Evolutionary conservation across 2,329 filamentous ascomycete genomes (phyloP), one percentile per base, ranked within the genome.

Genomic region (Zasmidium cellare): DNA sequence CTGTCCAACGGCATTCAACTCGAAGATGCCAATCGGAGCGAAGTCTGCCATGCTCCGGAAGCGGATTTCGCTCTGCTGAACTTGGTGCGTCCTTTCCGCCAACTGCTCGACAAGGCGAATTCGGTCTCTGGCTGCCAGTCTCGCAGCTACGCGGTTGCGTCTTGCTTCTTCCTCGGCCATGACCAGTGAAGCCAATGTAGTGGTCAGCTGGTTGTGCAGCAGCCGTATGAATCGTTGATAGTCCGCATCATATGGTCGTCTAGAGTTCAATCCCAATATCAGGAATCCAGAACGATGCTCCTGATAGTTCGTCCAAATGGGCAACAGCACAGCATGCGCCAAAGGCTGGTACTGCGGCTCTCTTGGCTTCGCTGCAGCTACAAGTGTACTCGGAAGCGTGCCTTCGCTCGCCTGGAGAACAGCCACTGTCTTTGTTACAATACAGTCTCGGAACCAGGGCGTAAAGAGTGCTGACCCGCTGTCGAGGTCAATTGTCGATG

Each of bases 31-130:
- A 19, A 76, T 66, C 2, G 74, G 72, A 2, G 71, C 64, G 11
- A 72, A 60, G 46, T 75, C 72, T 1, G 74, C 74, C 58, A 76
- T 75, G 1, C 70, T 65, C 20, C 71, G 67, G 20, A 77, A 76
- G 9, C 70, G 61, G 1, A 66, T 58, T 24, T 75, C 72, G 5
- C 66, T 71, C 5, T 71, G 56, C 44, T 58, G 54, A 1, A 61
- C 58, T 54, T 71, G 62, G 53, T 65, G 60, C 35, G 60, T 53
- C 2, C 61, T 64, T 18, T 63, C 41, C 5, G 60, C 61, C 3
- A 71, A 60, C 38, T 68, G 59, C 22, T 66, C 57, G 2, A 65
- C 61, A 3, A 68, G 52, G 16, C 56, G 54, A 3, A 55, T 55
- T 9, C 62, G 20, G 20, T 65, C 62, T 25, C 55, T 20, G 18